Conservation (phyloP, 2,329 filamentous ascomycete species). For the Penicillium aurantiogriseum region DNA sequence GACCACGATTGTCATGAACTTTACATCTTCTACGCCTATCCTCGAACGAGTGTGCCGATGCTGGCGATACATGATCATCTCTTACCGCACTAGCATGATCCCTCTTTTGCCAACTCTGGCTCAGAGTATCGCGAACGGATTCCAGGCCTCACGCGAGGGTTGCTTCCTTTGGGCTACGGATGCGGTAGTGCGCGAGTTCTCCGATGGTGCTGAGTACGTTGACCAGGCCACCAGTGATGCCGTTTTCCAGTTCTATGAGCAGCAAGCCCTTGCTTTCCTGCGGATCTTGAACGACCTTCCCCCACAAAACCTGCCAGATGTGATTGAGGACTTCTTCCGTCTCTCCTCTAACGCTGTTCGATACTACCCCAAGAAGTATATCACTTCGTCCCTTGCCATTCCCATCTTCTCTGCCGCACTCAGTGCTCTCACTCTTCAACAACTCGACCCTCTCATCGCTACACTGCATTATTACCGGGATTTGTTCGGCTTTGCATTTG, state of each 20-base stretch:
- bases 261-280: slow-evolving; percentile 86
- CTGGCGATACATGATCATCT: slow-evolving; percentile 96
- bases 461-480: slow-evolving; percentile 92
- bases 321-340: slow-evolving; percentile 96
- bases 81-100: slow-evolving; percentile 84
- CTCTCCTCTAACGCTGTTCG: slow-evolving; percentile 86
- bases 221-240: slow-evolving; percentile 77
- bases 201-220: slow-evolving; percentile 81
- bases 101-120: slow-evolving; percentile 82
- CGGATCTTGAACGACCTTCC: slow-evolving; percentile 83
- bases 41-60: slow-evolving; percentile 91
- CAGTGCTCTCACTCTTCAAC: slow-evolving; percentile 81
- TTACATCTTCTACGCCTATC: slow-evolving; percentile 80
- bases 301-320: slow-evolving; percentile 70
- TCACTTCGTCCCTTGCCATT: slow-evolving; percentile 73
- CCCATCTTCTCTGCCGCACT: slow-evolving; percentile 85
- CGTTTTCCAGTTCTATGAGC: slow-evolving; percentile 93
- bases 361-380: slow-evolving; percentile 83
- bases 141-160: slow-evolving; percentile 81
- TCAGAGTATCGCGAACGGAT: slow-evolving; percentile 81
- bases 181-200: slow-evolving; percentile 92
- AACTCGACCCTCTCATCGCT: slow-evolving; percentile 85
- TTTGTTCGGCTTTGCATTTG: slow-evolving; percentile 80
- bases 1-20: slow-evolving; percentile 81
- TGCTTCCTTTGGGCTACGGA: slow-evolving; percentile 99